A percentile compares a stretch with the other conserved stretches of the same genome.
Conservation (phyloP, 805 yeast genomes). For the Hanseniaspora clermontiae region DNA sequence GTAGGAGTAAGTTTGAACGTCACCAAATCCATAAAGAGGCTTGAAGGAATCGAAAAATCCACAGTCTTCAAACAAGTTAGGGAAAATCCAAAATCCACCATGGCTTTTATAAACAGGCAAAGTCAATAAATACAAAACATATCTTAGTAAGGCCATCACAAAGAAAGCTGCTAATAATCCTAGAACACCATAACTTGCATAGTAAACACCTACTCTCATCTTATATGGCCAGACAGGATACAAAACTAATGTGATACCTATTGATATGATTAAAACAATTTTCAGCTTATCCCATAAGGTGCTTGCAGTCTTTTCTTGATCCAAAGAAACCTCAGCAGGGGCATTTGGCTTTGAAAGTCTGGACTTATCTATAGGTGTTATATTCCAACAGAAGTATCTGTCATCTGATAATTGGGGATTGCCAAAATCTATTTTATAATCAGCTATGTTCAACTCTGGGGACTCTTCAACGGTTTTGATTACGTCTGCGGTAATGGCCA, state of each 20-base stretch:
- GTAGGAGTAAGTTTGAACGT: constrained; percentile 26
- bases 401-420: constrained; percentile 6
- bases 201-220: constrained; percentile 87
- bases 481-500: constrained; percentile 21
- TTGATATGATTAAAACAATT: constrained; percentile 2
- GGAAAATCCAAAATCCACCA: constrained; percentile 90
- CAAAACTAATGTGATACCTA: constrained; percentile 44
- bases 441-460: neutral
- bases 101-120: constrained; percentile 23
- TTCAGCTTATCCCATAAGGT: constrained; percentile 24
- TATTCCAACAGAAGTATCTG: constrained; percentile 10
- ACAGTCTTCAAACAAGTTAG: constrained; percentile 89
- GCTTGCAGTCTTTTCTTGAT: constrained; percentile 24
- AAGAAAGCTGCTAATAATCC: constrained; percentile 67
- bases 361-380: neutral
- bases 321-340: neutral
- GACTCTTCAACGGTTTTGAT: neutral
- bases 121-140: constrained; percentile 46
- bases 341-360: neutral
- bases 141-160: constrained; percentile 63
- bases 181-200: constrained; percentile 62
- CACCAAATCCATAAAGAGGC: constrained; percentile 82
- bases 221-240: constrained; percentile 93
- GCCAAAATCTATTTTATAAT: constrained; percentile 3
- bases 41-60: constrained; percentile 84